A percentile compares a stretch with the other conserved stretches of the same genome.
Evolutionary conservation across 2,329 filamentous ascomycete genomes (phyloP).

Genomic region (Neoarthrinium moseri): DNA sequence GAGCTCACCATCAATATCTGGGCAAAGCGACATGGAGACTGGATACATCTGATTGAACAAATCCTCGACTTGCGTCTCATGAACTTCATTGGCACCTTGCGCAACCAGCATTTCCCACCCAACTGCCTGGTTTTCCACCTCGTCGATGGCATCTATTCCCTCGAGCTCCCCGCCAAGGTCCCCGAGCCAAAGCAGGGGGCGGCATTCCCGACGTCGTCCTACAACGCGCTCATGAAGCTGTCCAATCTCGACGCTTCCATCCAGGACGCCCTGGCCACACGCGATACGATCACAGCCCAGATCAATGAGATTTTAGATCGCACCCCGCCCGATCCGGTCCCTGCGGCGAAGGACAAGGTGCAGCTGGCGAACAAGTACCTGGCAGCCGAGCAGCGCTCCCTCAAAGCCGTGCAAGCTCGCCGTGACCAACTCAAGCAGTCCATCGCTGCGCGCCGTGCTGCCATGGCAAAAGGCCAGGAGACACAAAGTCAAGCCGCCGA

Average conservation of each 20-base stretch:
- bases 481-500: constrained; percentile 57
- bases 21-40: constrained; percentile 59
- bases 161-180: constrained; percentile 59
- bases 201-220: constrained; percentile 68
- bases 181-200: constrained; percentile 53
- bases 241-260: constrained; percentile 88
- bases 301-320: constrained; percentile 62
- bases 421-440: constrained; percentile 68
- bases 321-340: constrained; percentile 39
- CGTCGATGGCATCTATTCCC: constrained; percentile 80
- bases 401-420: constrained; percentile 60
- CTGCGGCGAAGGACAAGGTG: constrained; percentile 48
- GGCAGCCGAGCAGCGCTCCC: constrained; percentile 61
- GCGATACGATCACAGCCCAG: constrained; percentile 71
- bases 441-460: constrained; percentile 61
- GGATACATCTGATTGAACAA: constrained; percentile 68
- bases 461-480: constrained; percentile 64
- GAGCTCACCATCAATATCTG: constrained; percentile 71
- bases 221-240: constrained; percentile 83
- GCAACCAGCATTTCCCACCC: constrained; percentile 68
- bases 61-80: constrained; percentile 68
- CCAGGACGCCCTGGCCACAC: constrained; percentile 80
- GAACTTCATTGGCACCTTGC: constrained; percentile 75
- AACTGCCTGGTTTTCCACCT: constrained; percentile 88
- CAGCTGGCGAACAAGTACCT: constrained; percentile 54